Base-by-base conservation (phyloP, 306 rosid species). In the Gynostemma pentaphyllum region DNA sequence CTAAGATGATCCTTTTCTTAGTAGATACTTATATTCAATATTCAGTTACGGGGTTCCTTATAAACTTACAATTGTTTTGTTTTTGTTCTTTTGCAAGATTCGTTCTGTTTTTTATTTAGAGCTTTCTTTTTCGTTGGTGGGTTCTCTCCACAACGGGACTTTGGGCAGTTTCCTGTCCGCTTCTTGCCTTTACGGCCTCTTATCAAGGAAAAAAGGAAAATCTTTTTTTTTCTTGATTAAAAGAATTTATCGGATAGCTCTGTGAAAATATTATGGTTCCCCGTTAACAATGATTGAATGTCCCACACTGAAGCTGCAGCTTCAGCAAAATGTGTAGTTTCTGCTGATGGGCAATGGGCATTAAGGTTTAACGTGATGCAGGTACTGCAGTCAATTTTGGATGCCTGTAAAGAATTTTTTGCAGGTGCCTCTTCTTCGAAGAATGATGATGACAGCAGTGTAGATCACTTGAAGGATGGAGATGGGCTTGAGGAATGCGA, bases 41-140 rank as follows among this genome's bases (percentile, higher is more conserved):
- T 30, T 54, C 61, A 53, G 22, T 53, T 53, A 5, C 14, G 61
- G 39, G 27, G 61, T 53, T 55, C 62, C 32, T 55, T 30, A 30
- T 7, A 24, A n/a, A 7, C 34, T 5, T n/a, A 37, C 39, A 52
- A 15, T 27, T 52, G 32, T 7, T 2, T 28, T 53, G 59, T 27
- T 36, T 52, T 52, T 52, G 59, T 52, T 52, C 5, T 24, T 27
- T 52, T n/a, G n/a, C n/a, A n/a, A n/a, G n/a, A n/a, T n/a, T n/a
- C n/a, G n/a, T n/a, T n/a, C n/a, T n/a, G n/a, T n/a, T n/a, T n/a
- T n/a, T n/a, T n/a, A n/a, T n/a, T n/a, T n/a, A n/a, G n/a, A n/a
- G n/a, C n/a, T n/a, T n/a, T n/a, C n/a, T n/a, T n/a, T n/a, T n/a
- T n/a, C n/a, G n/a, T n/a, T n/a, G n/a, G n/a, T n/a, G n/a, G n/a